phyloP scores from a whole-genome alignment of 768 basidiomycete species.

The Boletellus sp. region DNA sequence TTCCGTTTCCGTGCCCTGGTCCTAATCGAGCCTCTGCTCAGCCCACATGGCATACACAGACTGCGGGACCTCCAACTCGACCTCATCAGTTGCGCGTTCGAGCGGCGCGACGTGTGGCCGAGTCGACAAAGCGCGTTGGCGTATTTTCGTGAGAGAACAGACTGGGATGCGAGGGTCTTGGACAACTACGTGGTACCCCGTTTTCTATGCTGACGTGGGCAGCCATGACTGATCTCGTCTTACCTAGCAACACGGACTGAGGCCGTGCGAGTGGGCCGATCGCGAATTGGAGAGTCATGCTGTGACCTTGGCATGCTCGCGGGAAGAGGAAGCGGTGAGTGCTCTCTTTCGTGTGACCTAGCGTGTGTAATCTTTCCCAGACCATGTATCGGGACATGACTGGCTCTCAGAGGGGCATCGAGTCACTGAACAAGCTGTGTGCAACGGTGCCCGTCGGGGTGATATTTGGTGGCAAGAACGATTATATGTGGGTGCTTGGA shows the following conservation, averaged over 20 bases:
- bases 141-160: conserved; percentile 34
- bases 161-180: conserved; percentile 55
- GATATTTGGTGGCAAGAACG: conserved; percentile 12
- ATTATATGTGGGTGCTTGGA: conserved; percentile 45
- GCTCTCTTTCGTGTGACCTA: too few species aligned
- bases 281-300: too few species aligned
- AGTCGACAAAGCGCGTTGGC: conserved; percentile 39
- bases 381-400: too few species aligned
- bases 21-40: conserved; percentile 64
- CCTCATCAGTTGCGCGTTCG: conserved; percentile 47
- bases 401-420: too few species aligned
- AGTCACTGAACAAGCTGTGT: too few species aligned
- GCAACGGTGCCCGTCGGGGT: too few species aligned
- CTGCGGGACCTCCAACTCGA: conserved; percentile 38
- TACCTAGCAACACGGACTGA: too few species aligned
- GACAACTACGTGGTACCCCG: conserved; percentile 50
- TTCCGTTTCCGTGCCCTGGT: conserved; percentile 50
- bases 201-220: neutral
- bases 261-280: too few species aligned
- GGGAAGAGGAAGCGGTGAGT: too few species aligned
- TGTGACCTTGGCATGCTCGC: too few species aligned
- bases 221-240: too few species aligned
- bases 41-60: conserved; percentile 43
- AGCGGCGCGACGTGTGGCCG: conserved; percentile 52
- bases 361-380: too few species aligned